These are phyloP conservation scores for Talaromyces sp. DNA, from an alignment of 2,329 filamentous ascomycete genomes.

Conservation along the genomic window DNA sequence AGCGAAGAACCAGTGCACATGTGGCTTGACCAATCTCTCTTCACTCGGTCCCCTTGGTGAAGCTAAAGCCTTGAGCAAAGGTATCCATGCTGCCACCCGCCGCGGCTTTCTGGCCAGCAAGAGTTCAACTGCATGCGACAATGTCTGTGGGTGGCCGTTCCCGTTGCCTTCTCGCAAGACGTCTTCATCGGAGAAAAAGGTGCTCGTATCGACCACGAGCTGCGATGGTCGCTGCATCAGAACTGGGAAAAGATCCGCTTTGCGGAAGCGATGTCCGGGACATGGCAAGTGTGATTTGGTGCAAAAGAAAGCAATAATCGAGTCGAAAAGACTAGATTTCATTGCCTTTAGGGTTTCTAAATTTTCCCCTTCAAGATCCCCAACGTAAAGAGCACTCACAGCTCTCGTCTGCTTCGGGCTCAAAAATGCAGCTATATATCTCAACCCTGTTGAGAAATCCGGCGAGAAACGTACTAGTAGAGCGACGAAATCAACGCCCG, in stretches of 20 bases:
- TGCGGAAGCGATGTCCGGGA: slow-evolving; percentile 19
- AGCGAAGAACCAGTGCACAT: slow-evolving; percentile 32
- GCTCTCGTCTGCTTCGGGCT: slow-evolving; percentile 33
- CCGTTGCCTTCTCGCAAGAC: slow-evolving; percentile 21
- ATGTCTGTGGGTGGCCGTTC: slow-evolving; percentile 26
- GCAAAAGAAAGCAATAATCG: slow-evolving; percentile 45
- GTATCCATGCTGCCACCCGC: slow-evolving; percentile 36
- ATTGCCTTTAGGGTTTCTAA: slow-evolving; percentile 27
- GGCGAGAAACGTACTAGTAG: slow-evolving; percentile 49
- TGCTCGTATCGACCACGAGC: slow-evolving; percentile 17
- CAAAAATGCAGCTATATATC: slow-evolving; percentile 34
- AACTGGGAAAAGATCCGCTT: slow-evolving; percentile 30
- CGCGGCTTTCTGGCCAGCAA: slow-evolving; percentile 29
- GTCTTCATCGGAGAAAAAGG: slow-evolving; percentile 10
- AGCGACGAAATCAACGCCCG: slow-evolving; percentile 44
- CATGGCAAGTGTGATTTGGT: slow-evolving; percentile 18
- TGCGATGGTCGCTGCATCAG: slow-evolving; percentile 20
- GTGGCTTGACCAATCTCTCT: slow-evolving; percentile 22
- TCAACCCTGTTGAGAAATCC: slow-evolving; percentile 40
- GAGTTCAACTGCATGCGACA: slow-evolving; percentile 39
- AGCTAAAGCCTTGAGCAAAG: slow-evolving; percentile 34
- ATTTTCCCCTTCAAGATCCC: slow-evolving; percentile 20
- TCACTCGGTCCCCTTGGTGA: slow-evolving; percentile 23
- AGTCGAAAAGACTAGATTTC: slow-evolving; percentile 40
- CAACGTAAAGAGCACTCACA: slow-evolving; percentile 27